Conservation (phyloP, 2,329 filamentous ascomycete species). For the Periconia sp. region DNA sequence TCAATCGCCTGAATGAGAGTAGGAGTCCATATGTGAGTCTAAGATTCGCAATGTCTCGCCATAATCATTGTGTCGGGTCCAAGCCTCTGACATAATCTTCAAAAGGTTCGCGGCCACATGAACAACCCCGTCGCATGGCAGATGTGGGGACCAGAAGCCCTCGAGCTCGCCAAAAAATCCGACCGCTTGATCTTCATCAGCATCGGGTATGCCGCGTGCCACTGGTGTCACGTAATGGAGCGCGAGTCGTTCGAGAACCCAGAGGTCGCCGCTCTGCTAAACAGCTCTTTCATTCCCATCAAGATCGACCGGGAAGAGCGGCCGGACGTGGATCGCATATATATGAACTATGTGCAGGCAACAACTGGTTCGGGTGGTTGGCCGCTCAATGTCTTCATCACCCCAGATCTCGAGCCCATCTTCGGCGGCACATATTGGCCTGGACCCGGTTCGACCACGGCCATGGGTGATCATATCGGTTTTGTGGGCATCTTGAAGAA, state of each 20-base stretch:
- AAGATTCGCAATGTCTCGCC: background rate
- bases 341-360: conserved; percentile 97
- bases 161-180: conserved; percentile 74
- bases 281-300: conserved; percentile 85
- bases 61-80: background rate
- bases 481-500: conserved; percentile 84
- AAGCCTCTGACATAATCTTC: conserved; percentile 8
- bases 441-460: conserved; percentile 65
- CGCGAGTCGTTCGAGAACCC: conserved; percentile 86
- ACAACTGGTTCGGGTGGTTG: conserved; percentile 88
- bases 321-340: conserved; percentile 91
- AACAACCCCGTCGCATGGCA: conserved; percentile 91
- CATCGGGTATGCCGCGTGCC: conserved; percentile 92
- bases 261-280: conserved; percentile 79
- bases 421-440: conserved; percentile 98
- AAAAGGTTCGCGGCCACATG: conserved; percentile 70
- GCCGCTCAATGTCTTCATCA: conserved; percentile 96
- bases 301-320: conserved; percentile 93
- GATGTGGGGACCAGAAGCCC: conserved; percentile 74
- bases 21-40: conserved; percentile 66
- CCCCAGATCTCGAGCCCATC: conserved; percentile 86
- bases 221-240: conserved; percentile 90
- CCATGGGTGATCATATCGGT: conserved; percentile 61
- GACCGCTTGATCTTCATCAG: conserved; percentile 92
- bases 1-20: conserved; percentile 62